These are phyloP conservation scores for Euphorbia corollata DNA, from an alignment of 441 rosid species.

Conservation along the genomic window DNA sequence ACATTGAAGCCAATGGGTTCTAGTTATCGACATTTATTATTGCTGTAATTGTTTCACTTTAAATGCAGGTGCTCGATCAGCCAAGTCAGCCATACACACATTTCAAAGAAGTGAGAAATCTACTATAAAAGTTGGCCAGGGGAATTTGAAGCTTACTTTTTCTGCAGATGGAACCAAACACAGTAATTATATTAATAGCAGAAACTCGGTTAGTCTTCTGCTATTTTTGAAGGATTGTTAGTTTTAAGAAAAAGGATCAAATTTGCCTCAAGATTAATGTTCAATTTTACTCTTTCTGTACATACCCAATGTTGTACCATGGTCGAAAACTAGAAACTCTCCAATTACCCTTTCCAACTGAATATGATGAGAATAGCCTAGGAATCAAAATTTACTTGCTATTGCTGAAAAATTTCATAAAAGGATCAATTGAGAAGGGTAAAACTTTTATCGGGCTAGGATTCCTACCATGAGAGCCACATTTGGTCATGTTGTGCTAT, in stretches of 20 bases:
- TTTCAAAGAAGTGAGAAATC: constrained; percentile 37
- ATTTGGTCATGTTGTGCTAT: neutral
- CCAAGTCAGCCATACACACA: constrained; percentile 43
- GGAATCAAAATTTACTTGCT: neutral
- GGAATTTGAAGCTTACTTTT: constrained; percentile 64
- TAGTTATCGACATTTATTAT: constrained; percentile 7
- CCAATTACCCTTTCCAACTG: neutral
- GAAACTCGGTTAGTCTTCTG: constrained; percentile 45
- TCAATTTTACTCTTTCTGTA: neutral
- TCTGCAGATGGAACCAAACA: constrained; percentile 37
- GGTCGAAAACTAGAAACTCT: too few relatives aligned
- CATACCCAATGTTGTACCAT: neutral
- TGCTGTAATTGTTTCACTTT: constrained; percentile 9
- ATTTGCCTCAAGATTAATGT: neutral
- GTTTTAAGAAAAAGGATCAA: neutral
- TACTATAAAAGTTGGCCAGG: constrained; percentile 58
- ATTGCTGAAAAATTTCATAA: neutral
- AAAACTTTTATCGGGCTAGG: too few relatives aligned
- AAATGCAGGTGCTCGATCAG: constrained; percentile 42
- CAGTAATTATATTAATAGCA: constrained; percentile 49
- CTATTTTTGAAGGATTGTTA: constrained; percentile 6
- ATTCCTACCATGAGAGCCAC: neutral
- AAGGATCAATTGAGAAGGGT: neutral
- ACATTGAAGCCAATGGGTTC: neutral
- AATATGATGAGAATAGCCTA: neutral